A percentile compares a stretch with the other conserved stretches of the same genome.
These are phyloP conservation scores for Paramecium tetraurelia DNA, from an alignment of 73 alveolate species.

Conservation along the genomic window DNA sequence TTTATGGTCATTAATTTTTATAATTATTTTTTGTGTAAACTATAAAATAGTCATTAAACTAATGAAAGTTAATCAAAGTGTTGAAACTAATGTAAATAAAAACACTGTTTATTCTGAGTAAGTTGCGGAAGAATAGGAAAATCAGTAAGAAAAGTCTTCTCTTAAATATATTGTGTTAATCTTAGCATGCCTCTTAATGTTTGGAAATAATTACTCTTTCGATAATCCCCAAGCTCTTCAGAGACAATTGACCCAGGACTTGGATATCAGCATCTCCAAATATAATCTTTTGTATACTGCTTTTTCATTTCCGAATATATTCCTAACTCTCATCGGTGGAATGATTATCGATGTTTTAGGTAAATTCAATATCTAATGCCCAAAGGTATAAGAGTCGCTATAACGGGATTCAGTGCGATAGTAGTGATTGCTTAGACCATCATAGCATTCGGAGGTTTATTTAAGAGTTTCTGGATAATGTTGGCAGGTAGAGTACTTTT, in stretches of 20 bases:
- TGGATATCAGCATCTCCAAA: background rate
- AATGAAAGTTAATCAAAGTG: background rate
- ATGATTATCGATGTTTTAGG: background rate
- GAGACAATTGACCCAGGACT: background rate
- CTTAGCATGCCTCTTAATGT: constrained; percentile 47
- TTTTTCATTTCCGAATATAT: constrained; percentile 33
- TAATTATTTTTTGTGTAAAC: background rate
- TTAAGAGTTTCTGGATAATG: background rate
- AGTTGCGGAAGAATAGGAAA: background rate
- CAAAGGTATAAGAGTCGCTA: constrained; percentile 9
- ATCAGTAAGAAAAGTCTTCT: background rate
- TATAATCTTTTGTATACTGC: constrained; percentile 26
- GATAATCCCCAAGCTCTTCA: constrained; percentile 47
- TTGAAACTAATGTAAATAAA: background rate
- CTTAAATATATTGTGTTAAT: background rate
- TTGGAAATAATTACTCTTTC: constrained; percentile 42
- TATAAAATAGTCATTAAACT: background rate
- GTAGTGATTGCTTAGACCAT: background rate
- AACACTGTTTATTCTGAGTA: background rate
- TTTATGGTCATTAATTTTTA: background rate
- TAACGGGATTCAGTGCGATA: background rate
- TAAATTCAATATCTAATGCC: background rate
- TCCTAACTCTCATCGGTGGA: constrained; percentile 15
- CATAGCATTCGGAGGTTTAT: constrained; percentile 9
- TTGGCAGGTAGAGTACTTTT: constrained; percentile 13